These are phyloP conservation scores for Pseudozyma pruni DNA, from an alignment of 1,284 basidiomycete species.

Conservation along the genomic window DNA sequence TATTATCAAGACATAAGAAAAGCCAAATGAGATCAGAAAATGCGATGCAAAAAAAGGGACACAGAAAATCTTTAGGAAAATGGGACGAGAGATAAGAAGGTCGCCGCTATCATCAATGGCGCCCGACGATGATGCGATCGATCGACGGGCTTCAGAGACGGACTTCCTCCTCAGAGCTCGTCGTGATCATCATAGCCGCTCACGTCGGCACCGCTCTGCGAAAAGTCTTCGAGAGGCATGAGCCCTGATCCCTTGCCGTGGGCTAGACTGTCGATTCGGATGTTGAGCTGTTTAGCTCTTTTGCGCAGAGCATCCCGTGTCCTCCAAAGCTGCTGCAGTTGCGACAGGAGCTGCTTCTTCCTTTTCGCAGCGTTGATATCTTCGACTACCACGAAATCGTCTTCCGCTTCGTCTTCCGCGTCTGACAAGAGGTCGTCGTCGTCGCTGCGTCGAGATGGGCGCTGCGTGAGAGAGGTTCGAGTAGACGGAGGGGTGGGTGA, in stretches of 20 bases:
- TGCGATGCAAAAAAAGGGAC: slow-evolving; percentile 8
- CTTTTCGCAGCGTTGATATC: slow-evolving; percentile 28
- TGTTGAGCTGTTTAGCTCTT: slow-evolving; percentile 36
- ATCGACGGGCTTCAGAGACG: no score
- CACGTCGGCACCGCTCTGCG: slow-evolving; percentile 1
- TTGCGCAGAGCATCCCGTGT: slow-evolving; percentile 27
- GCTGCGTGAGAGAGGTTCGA: slow-evolving; percentile 5
- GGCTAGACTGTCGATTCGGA: slow-evolving; percentile 34
- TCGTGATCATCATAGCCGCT: slow-evolving; percentile 12
- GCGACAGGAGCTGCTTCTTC: slow-evolving; percentile 35
- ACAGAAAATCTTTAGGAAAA: slow-evolving; percentile 3
- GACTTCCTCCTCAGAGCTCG: slow-evolving; percentile 39
- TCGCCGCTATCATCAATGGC: background rate
- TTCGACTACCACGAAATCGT: slow-evolving; percentile 45
- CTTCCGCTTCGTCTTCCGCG: slow-evolving; percentile 28
- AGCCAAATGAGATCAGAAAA: background rate
- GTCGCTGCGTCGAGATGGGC: background rate
- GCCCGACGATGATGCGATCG: no score
- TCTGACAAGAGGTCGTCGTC: slow-evolving; percentile 20
- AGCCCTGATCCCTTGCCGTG: slow-evolving; percentile 34
- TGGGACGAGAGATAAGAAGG: slow-evolving; percentile 6
- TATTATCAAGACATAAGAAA: background rate
- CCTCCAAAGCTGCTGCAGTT: slow-evolving; percentile 46
- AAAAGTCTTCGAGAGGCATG: slow-evolving; percentile 28
- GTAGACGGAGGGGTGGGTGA: slow-evolving; percentile 10